Evolutionary conservation across 805 yeast genomes (phyloP).

Genomic region (Tetrapisispora arboricola): DNA sequence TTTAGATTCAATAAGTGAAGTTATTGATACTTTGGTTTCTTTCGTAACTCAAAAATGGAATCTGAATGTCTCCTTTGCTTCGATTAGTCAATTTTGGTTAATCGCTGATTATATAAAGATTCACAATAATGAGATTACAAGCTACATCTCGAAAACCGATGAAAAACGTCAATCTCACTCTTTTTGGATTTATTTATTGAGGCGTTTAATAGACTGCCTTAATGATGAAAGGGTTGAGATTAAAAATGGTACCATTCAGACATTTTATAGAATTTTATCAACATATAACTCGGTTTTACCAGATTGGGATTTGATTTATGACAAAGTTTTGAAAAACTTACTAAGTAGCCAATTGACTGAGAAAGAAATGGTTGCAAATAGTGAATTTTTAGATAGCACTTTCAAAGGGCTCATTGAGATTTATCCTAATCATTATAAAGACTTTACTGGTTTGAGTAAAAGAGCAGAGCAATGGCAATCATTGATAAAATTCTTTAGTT

Average conservation of each 20-base stretch:
- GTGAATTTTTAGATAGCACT: conserved; percentile 53
- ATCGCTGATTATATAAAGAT: conserved; percentile 65
- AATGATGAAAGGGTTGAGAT: conserved; percentile 66
- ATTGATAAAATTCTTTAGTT: conserved; percentile 40
- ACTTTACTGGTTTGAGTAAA: conserved; percentile 16
- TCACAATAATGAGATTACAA: conserved; percentile 5
- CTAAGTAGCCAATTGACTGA: conserved; percentile 25
- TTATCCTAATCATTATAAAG: conserved; percentile 41
- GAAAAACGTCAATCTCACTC: conserved; percentile 29
- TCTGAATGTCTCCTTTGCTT: conserved; percentile 79
- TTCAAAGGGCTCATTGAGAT: conserved; percentile 58
- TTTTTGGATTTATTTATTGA: conserved; percentile 56
- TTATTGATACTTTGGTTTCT: conserved; percentile 61
- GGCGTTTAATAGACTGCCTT: conserved; percentile 52
- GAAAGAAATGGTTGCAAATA: conserved; percentile 34
- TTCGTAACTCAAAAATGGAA: conserved; percentile 67
- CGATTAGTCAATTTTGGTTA: conserved; percentile 87
- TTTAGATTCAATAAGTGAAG: conserved; percentile 44
- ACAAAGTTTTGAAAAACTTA: conserved; percentile 50
- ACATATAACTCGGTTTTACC: conserved; percentile 52
- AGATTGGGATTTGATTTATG: conserved; percentile 60
- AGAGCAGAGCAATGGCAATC: conserved; percentile 42
- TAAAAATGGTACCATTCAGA: conserved; percentile 81
- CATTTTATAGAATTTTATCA: conserved; percentile 72
- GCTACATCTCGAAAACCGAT: conserved; percentile 14